Base-by-base conservation (phyloP, 768 basidiomycete genomes). In the Tricholomella constricta region DNA sequence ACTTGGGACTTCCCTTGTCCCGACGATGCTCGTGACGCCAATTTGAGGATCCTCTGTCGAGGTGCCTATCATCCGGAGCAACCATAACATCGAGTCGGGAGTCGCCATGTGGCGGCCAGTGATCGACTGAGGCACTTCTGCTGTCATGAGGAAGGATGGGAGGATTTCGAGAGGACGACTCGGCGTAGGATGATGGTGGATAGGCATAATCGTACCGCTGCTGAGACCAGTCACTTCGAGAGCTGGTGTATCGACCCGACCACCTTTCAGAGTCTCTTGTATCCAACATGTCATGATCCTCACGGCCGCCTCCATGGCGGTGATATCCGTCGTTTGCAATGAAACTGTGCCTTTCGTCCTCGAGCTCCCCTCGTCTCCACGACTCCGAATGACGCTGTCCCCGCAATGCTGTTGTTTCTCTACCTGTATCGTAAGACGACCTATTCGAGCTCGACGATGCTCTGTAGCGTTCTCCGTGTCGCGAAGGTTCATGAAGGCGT, bases 331-430 rank as follows among this genome's bases (percentile, higher is more conserved):
- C 83, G 59, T 79, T 68, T 40, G 50, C 31, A 29, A 54, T 23
- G 40, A 59, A 68, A 59, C 70, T 62, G 61, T 78, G 79, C 54
- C 77, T 75, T 58, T 80, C 78, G 48, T 77, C 75, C 62, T 66
- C 66, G 35, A 69, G 60, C 54, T 80, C 78, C 51, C 69, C 66
- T 52, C 73, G 71, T 52, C 77, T 77, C 82, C 85, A 84, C 20
- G 59, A 59, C 58, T 77, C 78, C 54, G 78, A 72, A 35, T 78
- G 78, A 61, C 74, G 81, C 62, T 73, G 79, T 61, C 71, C 75
- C 62, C 81, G 78, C 59, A 83, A 81, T 15, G 80, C 72, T 48
- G 79, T 72, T 10, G 75, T 69, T 47, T 85, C 84, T 62, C 81
- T 77, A 63, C 66, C 79, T 57, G 70, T 67, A 55, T 76, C 77